These are phyloP conservation scores for Peronospora belbahrii DNA, from an alignment of 352 stramenopile genomes.

Conservation along the genomic window DNA sequence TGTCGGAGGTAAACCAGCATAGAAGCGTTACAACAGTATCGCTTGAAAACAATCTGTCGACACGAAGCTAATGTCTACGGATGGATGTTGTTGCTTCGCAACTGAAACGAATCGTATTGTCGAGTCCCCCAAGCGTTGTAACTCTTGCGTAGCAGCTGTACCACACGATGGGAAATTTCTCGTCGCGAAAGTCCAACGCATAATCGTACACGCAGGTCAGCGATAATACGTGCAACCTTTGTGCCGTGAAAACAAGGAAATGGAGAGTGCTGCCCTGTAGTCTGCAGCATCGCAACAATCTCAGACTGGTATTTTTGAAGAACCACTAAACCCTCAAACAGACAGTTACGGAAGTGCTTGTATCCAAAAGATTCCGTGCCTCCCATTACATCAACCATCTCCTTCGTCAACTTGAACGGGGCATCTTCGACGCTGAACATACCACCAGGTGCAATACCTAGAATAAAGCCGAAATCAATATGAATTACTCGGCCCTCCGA, in stretches of 20 bases:
- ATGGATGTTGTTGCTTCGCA: slow-evolving; percentile 86
- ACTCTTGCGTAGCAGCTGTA: slow-evolving; percentile 80
- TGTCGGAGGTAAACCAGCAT: neutral
- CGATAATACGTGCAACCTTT: slow-evolving; percentile 51
- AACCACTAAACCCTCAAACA: slow-evolving; percentile 91
- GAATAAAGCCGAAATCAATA: slow-evolving; percentile 99
- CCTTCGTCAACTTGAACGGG: slow-evolving; percentile 98
- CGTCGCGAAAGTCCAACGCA: slow-evolving; percentile 59
- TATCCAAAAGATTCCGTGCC: slow-evolving; percentile 84
- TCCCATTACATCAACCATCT: slow-evolving; percentile 96
- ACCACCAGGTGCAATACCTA: slow-evolving; percentile 94
- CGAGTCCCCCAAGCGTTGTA: slow-evolving; percentile 85
- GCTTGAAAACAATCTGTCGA: slow-evolving; percentile 11
- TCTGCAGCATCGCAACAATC: slow-evolving; percentile 92
- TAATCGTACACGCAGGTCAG: slow-evolving; percentile 56
- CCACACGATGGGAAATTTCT: slow-evolving; percentile 62
- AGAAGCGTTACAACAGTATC: too few species aligned
- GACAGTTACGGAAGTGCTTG: slow-evolving; percentile 86
- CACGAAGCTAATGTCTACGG: slow-evolving; percentile 26
- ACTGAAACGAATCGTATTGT: slow-evolving; percentile 88
- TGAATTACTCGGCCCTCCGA: slow-evolving; percentile 93
- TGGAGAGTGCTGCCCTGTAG: slow-evolving; percentile 90
- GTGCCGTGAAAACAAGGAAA: slow-evolving; percentile 91
- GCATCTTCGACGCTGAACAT: slow-evolving; percentile 96
- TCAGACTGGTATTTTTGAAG: slow-evolving; percentile 90